Evolutionary conservation across 257 asterid genomes (phyloP).

Genomic region (Plantago ovata): DNA sequence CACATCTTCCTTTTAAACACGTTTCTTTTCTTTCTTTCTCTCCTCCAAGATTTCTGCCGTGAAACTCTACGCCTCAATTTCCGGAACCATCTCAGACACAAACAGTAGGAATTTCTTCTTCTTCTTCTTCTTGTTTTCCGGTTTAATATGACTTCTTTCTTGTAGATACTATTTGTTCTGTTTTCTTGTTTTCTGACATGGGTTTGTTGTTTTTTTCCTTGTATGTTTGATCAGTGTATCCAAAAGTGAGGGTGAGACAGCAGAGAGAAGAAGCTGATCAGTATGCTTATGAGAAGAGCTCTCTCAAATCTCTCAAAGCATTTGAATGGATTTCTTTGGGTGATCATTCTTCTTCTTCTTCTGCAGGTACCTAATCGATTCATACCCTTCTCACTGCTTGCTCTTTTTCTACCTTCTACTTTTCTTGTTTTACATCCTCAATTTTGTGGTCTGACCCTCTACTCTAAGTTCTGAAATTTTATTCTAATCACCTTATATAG

Average conservation of each 20-base stretch:
- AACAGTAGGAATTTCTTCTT: neutral
- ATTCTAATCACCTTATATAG: no score
- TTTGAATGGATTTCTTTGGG: conserved; percentile 53
- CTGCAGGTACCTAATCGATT: neutral
- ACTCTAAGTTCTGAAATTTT: no score
- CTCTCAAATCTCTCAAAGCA: conserved; percentile 65
- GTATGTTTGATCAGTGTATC: conserved; percentile 50
- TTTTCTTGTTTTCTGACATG: conserved; percentile 26
- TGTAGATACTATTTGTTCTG: conserved; percentile 3
- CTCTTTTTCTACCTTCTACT: neutral
- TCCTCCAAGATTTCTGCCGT: conserved; percentile 3
- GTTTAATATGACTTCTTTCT: neutral
- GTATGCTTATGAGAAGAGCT: conserved; percentile 56
- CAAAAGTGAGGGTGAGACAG: conserved; percentile 77
- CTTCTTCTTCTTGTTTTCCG: neutral
- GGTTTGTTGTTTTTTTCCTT: conserved; percentile 18
- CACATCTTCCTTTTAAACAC: no score
- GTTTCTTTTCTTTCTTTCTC: no score
- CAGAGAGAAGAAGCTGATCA: conserved; percentile 65
- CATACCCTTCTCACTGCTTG: neutral
- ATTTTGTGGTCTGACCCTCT: no score
- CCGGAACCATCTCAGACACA: no score
- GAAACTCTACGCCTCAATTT: no score
- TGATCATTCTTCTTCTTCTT: conserved; percentile 35
- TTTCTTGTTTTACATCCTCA: neutral